Conservation (phyloP, 345 rosid genomes). For the Hibiscus mutabilis region DNA sequence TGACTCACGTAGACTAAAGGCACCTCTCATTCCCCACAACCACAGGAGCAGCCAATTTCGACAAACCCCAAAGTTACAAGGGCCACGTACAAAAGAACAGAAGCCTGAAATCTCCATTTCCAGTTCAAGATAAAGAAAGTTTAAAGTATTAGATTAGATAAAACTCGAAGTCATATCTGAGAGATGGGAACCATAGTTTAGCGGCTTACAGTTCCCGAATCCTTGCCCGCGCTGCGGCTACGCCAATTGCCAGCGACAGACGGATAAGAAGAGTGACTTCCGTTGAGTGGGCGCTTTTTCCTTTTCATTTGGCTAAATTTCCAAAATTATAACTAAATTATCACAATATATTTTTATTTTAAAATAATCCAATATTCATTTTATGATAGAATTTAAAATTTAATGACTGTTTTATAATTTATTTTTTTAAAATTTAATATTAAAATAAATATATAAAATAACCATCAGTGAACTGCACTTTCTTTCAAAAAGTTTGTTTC, state of each 20-base stretch:
- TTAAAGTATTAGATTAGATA: neutral
- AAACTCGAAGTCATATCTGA: neutral
- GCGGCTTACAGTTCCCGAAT: neutral
- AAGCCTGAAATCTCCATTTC: neutral
- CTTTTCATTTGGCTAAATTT: too few species aligned
- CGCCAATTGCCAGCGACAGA: neutral
- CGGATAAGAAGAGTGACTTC: neutral
- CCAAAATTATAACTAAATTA: too few species aligned
- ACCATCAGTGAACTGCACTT: too few species aligned
- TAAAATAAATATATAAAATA: too few species aligned
- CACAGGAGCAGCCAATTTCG: neutral
- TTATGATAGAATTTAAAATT: too few species aligned
- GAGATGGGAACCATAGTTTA: neutral
- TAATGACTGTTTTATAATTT: too few species aligned
- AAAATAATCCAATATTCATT: too few species aligned
- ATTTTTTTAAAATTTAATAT: too few species aligned
- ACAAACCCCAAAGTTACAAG: neutral
- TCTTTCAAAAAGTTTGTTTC: too few species aligned
- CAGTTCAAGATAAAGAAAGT: neutral
- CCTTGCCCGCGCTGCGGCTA: neutral
- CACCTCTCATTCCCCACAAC: slow-evolving; percentile 19
- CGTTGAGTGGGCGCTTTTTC: neutral
- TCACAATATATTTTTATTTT: too few species aligned
- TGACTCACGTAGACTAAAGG: slow-evolving; percentile 22
- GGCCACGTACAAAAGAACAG: neutral